These are phyloP conservation scores for Pyrenophora seminiperda DNA, from an alignment of 2,329 filamentous ascomycete species.

Conservation along the genomic window DNA sequence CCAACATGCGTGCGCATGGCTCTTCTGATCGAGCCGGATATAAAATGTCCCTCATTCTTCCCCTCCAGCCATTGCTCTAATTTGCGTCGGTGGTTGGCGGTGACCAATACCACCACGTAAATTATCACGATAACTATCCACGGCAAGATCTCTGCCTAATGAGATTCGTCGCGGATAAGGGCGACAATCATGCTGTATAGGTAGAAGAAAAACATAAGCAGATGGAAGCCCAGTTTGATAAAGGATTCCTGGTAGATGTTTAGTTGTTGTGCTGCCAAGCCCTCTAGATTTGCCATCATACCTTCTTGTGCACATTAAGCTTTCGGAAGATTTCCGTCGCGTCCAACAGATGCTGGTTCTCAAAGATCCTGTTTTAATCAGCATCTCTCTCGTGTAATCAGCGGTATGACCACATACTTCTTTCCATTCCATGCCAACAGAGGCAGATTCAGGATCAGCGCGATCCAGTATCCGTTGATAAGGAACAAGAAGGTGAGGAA, in stretches of 20 bases:
- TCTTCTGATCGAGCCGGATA: slow-evolving; percentile 20
- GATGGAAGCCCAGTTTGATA: slow-evolving; percentile 97
- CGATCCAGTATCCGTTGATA: slow-evolving; percentile 98
- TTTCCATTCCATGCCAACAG: slow-evolving; percentile 93
- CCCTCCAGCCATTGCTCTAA: neutral
- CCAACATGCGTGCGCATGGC: slow-evolving; percentile 20
- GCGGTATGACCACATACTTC: slow-evolving; percentile 73
- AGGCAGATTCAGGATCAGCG: slow-evolving; percentile 88
- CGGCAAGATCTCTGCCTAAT: slow-evolving; percentile 56
- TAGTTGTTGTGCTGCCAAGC: slow-evolving; percentile 10
- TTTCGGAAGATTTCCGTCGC: slow-evolving; percentile 99
- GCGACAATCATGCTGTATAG: slow-evolving; percentile 98
- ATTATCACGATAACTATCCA: slow-evolving; percentile 5
- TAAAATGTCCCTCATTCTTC: slow-evolving; percentile 9
- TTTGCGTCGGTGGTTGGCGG: neutral
- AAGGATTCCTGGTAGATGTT: slow-evolving; percentile 79
- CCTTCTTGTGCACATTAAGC: slow-evolving; percentile 98
- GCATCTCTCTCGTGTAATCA: slow-evolving; percentile 11
- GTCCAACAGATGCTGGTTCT: slow-evolving; percentile 95
- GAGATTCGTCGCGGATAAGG: slow-evolving; percentile 90
- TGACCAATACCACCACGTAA: slow-evolving; percentile 6
- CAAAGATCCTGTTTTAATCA: slow-evolving; percentile 74
- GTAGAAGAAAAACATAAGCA: slow-evolving; percentile 99
- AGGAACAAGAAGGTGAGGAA: slow-evolving; percentile 96
- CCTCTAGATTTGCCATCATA: slow-evolving; percentile 46